Evolutionary conservation across 2,329 filamentous ascomycete species (phyloP).

Genomic region (Albifimbria verrucaria): DNA sequence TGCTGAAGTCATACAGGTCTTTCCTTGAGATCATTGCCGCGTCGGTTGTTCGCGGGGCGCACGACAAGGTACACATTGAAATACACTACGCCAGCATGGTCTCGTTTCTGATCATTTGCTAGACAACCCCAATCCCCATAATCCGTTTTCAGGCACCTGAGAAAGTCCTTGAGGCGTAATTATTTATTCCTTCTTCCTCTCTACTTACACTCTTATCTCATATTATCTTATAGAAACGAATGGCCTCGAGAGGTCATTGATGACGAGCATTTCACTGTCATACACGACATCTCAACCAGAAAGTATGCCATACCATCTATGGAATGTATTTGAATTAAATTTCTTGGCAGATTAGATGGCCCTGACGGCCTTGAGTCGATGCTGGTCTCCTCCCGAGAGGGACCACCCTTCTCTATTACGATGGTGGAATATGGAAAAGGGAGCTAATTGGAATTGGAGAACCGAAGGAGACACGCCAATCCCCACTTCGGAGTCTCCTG

Average conservation of each 20-base stretch:
- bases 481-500: conserved; percentile 1
- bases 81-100: no score
- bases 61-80: not conserved
- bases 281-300: not conserved
- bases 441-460: conserved; percentile 7
- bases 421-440: conserved; percentile 5
- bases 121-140: not conserved
- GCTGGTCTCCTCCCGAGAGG: conserved; percentile 5
- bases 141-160: not conserved
- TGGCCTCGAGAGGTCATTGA: not conserved
- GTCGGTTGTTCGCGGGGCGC: not conserved
- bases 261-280: not conserved
- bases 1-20: not conserved
- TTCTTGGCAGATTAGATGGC: not conserved
- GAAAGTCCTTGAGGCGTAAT: not conserved
- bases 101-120: not conserved
- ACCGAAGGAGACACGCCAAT: conserved; percentile 1
- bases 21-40: not conserved
- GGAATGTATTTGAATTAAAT: not conserved
- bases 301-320: not conserved
- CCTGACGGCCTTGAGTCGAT: conserved; percentile 3
- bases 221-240: not conserved
- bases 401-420: conserved; percentile 6
- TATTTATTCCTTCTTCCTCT: no score
- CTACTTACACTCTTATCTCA: not conserved